Evolutionary conservation across 148 eudicot species (phyloP), one percentile per base, ranked within the genome.

Genomic region (Vaccinium vitisidaea): DNA sequence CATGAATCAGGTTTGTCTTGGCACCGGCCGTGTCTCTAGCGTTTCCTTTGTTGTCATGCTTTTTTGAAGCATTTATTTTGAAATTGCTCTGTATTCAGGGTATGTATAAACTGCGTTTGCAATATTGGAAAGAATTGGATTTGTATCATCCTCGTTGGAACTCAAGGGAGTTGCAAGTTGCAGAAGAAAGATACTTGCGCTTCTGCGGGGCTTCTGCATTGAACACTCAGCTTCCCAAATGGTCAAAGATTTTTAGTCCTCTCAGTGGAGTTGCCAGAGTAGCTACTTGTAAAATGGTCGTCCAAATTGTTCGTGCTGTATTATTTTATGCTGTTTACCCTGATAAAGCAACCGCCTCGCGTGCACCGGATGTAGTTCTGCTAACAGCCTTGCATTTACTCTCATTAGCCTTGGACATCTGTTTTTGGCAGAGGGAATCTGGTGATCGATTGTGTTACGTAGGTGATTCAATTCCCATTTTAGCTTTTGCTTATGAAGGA

Each of bases 81-180:
- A 25, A 75, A 23, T 32, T 69, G 67, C 16, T 77, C 43, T 84
- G 58, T 77, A 79, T 83, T 14, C 88, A 97, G 99, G 99, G 99
- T 63, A 97, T 90, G 91, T 97, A 97, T 89, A 91, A 93, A 77
- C 86, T 97, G 86, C 95, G 94, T 49, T 58, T 84, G 86, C 89
- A 88, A 70, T 94, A 85, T 82, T 97, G 98, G 98, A 97, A 92
- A 83, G 96, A 95, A 84, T 91, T 97, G 65, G 99, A 97, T 89
- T 87, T 97, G 80, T 97, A 97, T 88, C 98, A 97, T 90, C 97
- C 96, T 27, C 97, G 98, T 75, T 95, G 95, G 98, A 94, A 88
- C 84, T 90, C 92, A 65, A 94, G 93, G 90, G 99, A 97, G 61
- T 90, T 94, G 79, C 99, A 97, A 88, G 87, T 89, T 86, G 96